A percentile compares a stretch with the other conserved stretches of the same genome.
Conservation (phyloP, 176 grass and related monocot species). For the Paspalum notatum region DNA sequence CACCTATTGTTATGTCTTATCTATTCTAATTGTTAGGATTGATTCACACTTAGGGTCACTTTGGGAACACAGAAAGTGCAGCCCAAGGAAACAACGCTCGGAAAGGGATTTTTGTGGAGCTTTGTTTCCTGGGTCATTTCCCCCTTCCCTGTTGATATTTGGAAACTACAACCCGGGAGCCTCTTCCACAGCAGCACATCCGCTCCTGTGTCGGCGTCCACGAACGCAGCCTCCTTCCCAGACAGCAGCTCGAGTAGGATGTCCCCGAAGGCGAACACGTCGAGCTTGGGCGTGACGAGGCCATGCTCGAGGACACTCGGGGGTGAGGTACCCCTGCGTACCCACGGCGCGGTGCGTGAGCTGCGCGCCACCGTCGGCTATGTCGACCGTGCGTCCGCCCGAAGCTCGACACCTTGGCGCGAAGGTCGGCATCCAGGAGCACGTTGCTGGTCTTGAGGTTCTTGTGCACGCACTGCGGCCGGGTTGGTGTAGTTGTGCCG, state of each 20-base stretch:
- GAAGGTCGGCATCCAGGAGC: conserved; percentile 64
- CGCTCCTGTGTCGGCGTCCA: conserved; percentile 26
- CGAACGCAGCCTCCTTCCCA: conserved; percentile 50
- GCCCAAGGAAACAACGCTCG: too few relatives aligned
- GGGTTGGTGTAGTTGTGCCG: conserved; percentile 77
- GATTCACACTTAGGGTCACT: too few relatives aligned
- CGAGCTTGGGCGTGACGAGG: conserved; percentile 70
- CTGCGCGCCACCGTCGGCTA: conserved; percentile 34
- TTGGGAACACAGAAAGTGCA: too few relatives aligned
- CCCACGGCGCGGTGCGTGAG: conserved; percentile 78
- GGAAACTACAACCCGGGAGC: too few relatives aligned
- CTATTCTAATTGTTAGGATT: too few relatives aligned
- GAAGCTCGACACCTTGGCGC: conserved; percentile 73
- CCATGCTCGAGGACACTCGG: conserved; percentile 85
- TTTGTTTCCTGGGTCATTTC: too few relatives aligned
- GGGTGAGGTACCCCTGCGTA: conserved; percentile 75
- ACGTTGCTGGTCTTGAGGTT: conserved; percentile 79
- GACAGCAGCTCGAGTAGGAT: conserved; percentile 79
- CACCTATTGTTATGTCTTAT: too few relatives aligned
- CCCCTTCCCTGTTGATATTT: too few relatives aligned
- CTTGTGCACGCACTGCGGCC: conserved; percentile 81
- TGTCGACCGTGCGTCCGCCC: conserved; percentile 52
- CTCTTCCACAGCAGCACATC: conserved; percentile 53
- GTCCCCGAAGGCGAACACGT: conserved; percentile 85
- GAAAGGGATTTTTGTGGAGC: too few relatives aligned